A percentile compares a stretch with the other conserved stretches of the same genome.
Evolutionary conservation across 2,329 filamentous ascomycete species (phyloP).

Genomic region (Claviceps sp.): DNA sequence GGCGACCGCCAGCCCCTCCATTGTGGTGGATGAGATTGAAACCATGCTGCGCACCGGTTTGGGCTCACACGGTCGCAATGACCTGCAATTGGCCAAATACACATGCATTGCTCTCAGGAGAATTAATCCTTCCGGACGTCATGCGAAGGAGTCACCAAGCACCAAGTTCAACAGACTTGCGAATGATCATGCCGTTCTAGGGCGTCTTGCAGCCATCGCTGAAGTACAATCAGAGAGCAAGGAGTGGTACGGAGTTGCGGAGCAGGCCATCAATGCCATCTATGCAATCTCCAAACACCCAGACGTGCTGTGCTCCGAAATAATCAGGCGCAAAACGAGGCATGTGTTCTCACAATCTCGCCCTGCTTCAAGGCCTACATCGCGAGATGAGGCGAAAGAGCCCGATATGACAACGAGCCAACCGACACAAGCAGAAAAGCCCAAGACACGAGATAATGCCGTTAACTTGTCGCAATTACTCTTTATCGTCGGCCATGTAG

Average conservation of each 20-base stretch:
- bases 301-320: slow-evolving; percentile 81
- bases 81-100: slow-evolving; percentile 83
- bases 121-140: slow-evolving; percentile 75
- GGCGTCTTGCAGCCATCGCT: slow-evolving; percentile 67
- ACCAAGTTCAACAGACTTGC: slow-evolving; percentile 63
- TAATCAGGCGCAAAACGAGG: slow-evolving; percentile 75
- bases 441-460: slow-evolving; percentile 51
- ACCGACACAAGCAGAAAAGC: slow-evolving; percentile 12
- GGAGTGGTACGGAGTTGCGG: slow-evolving; percentile 91
- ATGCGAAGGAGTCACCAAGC: slow-evolving; percentile 54
- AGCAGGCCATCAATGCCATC: slow-evolving; percentile 91
- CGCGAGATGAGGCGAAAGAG: slow-evolving; percentile 27
- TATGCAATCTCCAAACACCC: slow-evolving; percentile 91
- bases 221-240: slow-evolving; percentile 81
- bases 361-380: slow-evolving; percentile 27
- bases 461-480: slow-evolving; percentile 77
- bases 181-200: slow-evolving; percentile 82
- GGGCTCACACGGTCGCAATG: slow-evolving; percentile 63
- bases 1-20: slow-evolving; percentile 79
- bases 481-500: slow-evolving; percentile 91
- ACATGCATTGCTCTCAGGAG: slow-evolving; percentile 86
- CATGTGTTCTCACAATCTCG: slow-evolving; percentile 52
- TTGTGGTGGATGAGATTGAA: slow-evolving; percentile 90
- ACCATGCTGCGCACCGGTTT: slow-evolving; percentile 84
- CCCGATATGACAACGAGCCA: slow-evolving; percentile 12